A percentile compares a stretch with the other conserved stretches of the same genome.
phyloP scores from a whole-genome alignment of 2,329 filamentous ascomycete genomes.

The Magnaporthiopsis poae region DNA sequence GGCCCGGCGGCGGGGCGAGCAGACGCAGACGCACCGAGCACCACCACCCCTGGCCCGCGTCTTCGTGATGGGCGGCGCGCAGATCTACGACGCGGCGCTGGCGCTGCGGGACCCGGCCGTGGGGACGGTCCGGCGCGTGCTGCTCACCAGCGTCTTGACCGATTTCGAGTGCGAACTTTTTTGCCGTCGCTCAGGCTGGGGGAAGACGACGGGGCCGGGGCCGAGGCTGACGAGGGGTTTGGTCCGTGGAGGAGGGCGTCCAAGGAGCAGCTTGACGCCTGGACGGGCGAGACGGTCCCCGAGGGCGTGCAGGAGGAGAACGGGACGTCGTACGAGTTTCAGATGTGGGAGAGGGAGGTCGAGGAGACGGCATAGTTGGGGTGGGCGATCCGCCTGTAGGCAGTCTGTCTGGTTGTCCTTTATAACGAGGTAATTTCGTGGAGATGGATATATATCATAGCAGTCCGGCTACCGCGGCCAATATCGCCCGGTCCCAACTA shows the following conservation, averaged over 20 bases:
- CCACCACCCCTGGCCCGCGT: constrained; percentile 39
- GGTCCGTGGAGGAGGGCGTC: constrained; percentile 42
- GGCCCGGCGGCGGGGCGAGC: constrained; percentile 13
- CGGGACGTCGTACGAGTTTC: constrained; percentile 57
- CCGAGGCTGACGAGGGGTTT: too few species aligned
- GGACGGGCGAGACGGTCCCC: constrained; percentile 55
- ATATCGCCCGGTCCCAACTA: not conserved
- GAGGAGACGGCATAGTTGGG: constrained; percentile 10
- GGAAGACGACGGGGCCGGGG: constrained; percentile 13
- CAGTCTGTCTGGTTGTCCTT: too few species aligned
- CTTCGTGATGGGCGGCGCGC: constrained; percentile 83
- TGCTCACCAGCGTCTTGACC: constrained; percentile 58
- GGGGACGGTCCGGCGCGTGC: constrained; percentile 46
- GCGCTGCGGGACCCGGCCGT: constrained; percentile 26
- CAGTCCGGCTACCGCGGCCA: not conserved
- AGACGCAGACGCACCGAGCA: not conserved
- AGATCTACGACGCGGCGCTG: constrained; percentile 71
- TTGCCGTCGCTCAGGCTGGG: constrained; percentile 52
- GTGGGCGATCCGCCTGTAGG: not conserved
- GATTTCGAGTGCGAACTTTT: constrained; percentile 70
- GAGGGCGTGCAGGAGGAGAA: constrained; percentile 52
- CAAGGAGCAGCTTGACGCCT: constrained; percentile 46
- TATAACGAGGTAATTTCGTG: not conserved
- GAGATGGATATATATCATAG: not conserved
- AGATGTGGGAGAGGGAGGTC: constrained; percentile 57